Evolutionary conservation across 2,329 filamentous ascomycete genomes (phyloP), one percentile per base, ranked within the genome.

Genomic region (Penicillium sp.): DNA sequence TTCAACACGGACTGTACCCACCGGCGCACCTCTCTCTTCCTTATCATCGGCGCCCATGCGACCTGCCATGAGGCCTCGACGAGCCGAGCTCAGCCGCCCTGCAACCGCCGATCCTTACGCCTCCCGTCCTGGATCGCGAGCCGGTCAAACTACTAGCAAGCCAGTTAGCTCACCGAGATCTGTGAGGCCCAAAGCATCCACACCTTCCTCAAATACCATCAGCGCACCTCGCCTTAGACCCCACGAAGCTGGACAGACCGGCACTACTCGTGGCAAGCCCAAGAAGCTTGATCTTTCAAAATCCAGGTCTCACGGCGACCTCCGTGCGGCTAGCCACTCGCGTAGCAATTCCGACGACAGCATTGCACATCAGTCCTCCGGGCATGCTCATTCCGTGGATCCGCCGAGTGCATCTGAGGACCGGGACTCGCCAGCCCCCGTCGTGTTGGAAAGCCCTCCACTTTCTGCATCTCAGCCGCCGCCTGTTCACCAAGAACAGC

Each of bases 41-140:
- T 52, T 85, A 9, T 81, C 82, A 60, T 78, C 81, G 39, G 82
- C 81, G 13, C 81, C 82, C 20, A 78, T 83, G 55, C 75, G 82
- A 43, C 77, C 73, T 4, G 65, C 59, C 4, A 60, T 62, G 43
- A 71, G 69, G 40, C 58, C 68, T 18, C 66, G 69, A 27, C 61
- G 67, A 25, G 61, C 69, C n/a, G 69, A 72, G 47, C 18, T 69
- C n/a, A 57, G 58, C 44, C 67, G 66, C 18, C 67, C 67, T 12
- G 63, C 65, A 38, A 70, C 68, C 20, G 62, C 67, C 35, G 64
- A 68, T 38, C 66, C 65, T 13, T 67, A 67, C 45, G 58, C 65
- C 32, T 58, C 61, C 44, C 60, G 63, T 28, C 55, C 80, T 27
- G 79, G 81, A 56, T 78, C 79, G 10, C 60, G 60, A 67, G 66